Conservation (phyloP, 2,329 filamentous ascomycete species). For the Fusarium tjaetaba region DNA sequence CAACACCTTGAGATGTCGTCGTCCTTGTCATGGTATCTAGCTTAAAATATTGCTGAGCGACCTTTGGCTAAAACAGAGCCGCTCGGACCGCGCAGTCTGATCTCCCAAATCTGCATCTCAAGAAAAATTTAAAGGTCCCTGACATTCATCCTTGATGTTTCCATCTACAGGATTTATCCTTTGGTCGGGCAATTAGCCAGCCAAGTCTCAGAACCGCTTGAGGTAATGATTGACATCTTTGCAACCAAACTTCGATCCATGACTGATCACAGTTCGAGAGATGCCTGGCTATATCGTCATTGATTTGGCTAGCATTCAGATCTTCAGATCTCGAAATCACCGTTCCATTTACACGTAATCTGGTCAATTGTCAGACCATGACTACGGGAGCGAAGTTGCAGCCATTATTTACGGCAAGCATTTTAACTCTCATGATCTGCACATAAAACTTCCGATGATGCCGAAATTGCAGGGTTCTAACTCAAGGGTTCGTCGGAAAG, state of each 20-base stretch:
- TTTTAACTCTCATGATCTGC: not conserved
- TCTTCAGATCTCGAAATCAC: not conserved
- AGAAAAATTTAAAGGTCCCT: fast-evolving
- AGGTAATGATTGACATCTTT: not conserved
- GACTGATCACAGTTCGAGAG: not conserved
- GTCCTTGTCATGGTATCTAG: too few relatives aligned
- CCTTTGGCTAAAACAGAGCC: not conserved
- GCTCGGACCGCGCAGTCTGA: not conserved
- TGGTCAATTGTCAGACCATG: not conserved
- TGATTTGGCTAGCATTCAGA: too few relatives aligned
- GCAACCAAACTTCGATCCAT: not conserved
- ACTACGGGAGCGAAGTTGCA: not conserved
- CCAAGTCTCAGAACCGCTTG: not conserved
- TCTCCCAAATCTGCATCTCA: not conserved
- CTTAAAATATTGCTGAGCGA: not conserved
- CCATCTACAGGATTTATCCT: not conserved
- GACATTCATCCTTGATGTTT: too few relatives aligned
- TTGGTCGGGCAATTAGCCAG: not conserved
- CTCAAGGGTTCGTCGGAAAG: not conserved
- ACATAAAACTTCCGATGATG: not conserved
- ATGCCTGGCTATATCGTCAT: fast-evolving
- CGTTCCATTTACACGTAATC: fast-evolving
- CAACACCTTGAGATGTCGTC: too few relatives aligned
- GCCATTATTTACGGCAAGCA: not conserved
- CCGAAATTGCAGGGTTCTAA: not conserved